Conservation (phyloP, 345 rosid genomes). For the Melaleuca quinquenervia region DNA sequence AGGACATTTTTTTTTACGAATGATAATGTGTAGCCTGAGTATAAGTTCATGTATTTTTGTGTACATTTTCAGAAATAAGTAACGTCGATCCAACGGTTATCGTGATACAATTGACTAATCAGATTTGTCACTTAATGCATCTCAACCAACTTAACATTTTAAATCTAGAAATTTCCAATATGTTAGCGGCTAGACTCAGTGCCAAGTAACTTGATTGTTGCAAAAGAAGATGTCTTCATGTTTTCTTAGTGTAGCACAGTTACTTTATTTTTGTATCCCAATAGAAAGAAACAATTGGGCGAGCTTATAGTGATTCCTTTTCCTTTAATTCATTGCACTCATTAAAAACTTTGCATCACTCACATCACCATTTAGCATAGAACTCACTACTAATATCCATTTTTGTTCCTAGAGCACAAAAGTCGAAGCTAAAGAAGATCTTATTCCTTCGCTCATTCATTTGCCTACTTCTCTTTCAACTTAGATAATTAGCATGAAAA, state of each 20-base stretch:
- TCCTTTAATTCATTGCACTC: too few species aligned
- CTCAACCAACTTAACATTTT: background rate
- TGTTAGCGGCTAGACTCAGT: background rate
- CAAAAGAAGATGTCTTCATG: background rate
- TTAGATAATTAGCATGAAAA: background rate
- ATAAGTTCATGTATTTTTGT: too few species aligned
- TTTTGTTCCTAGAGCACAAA: too few species aligned
- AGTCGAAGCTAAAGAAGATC: too few species aligned
- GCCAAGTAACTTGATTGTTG: background rate
- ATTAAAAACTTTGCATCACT: too few species aligned
- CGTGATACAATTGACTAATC: background rate
- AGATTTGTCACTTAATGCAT: background rate
- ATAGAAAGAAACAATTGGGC: too few species aligned
- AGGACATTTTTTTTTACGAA: too few species aligned
- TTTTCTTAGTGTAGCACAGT: background rate
- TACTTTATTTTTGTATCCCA: background rate
- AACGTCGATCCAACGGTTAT: background rate
- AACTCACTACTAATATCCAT: too few species aligned
- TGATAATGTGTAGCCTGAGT: too few species aligned
- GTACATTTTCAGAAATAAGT: background rate
- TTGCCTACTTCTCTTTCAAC: background rate
- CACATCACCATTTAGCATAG: too few species aligned
- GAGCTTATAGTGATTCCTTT: too few species aligned
- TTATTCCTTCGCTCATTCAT: too few species aligned
- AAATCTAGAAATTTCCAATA: background rate